Percentiles rank a stretch among this genome's conserved stretches.
phyloP scores from a whole-genome alignment of 2,329 filamentous ascomycete species.

The Venturia pyrina region DNA sequence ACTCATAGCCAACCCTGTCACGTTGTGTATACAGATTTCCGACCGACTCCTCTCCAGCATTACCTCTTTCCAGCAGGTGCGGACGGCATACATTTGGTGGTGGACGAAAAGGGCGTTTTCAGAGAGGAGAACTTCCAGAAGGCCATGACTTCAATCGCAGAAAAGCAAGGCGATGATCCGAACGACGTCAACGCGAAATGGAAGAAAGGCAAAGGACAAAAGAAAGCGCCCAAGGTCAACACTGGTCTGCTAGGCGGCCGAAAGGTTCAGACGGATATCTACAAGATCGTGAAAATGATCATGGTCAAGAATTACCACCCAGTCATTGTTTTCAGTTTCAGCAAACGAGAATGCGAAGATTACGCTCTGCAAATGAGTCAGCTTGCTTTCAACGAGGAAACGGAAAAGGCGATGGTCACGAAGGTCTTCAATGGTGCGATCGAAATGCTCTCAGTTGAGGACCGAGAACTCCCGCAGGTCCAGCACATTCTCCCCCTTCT shows the following conservation, averaged over 20 bases:
- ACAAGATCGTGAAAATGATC: constrained; percentile 98
- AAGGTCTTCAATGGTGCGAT: constrained; percentile 94
- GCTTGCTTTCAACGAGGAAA: constrained; percentile 90
- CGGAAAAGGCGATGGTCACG: constrained; percentile 85
- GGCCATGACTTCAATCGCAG: constrained; percentile 82
- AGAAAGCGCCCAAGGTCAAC: constrained; percentile 79
- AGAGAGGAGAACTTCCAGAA: constrained; percentile 96
- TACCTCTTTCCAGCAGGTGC: constrained; percentile 94
- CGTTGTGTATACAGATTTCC: constrained; percentile 97
- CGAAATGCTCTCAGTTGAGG: constrained; percentile 83
- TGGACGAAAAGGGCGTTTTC: constrained; percentile 94
- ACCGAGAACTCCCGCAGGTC: constrained; percentile 82
- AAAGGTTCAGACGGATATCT: constrained; percentile 67
- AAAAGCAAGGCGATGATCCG: constrained; percentile 76
- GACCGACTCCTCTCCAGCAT: constrained; percentile 90
- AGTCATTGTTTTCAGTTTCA: constrained; percentile 99
- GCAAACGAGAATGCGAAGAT: constrained; percentile 90
- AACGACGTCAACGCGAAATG: constrained; percentile 68
- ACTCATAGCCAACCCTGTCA: constrained; percentile 96
- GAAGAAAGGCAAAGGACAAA: constrained; percentile 71
- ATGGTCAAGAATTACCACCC: constrained; percentile 96
- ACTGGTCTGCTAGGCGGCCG: constrained; percentile 47
- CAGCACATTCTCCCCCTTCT: constrained; percentile 80
- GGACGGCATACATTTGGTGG: constrained; percentile 85
- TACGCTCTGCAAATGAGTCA: constrained; percentile 79